These are phyloP conservation scores for Hygrophila difformis DNA, from an alignment of 257 asterid genomes.

Conservation along the genomic window DNA sequence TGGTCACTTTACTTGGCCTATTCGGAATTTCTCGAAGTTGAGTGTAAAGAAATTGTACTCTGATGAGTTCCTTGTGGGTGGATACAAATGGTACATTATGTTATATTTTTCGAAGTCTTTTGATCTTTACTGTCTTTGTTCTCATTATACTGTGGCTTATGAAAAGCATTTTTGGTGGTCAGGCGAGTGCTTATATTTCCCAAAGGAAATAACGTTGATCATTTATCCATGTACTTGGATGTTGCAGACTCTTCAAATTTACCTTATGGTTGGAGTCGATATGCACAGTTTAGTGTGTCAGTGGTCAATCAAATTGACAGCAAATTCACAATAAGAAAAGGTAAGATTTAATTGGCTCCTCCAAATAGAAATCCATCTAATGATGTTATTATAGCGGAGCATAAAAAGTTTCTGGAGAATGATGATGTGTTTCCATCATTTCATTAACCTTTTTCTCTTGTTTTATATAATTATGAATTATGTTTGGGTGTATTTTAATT, in stretches of 20 bases:
- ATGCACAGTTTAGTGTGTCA: constrained; percentile 75
- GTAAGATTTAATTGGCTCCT: constrained; percentile 21
- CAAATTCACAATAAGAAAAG: constrained; percentile 65
- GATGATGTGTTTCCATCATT: not conserved
- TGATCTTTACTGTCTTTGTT: constrained; percentile 9
- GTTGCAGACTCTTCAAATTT: constrained; percentile 60
- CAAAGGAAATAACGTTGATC: constrained; percentile 78
- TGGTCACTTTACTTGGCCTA: constrained; percentile 71
- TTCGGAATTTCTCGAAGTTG: constrained; percentile 62
- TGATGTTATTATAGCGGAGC: constrained; percentile 5
- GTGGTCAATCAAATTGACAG: constrained; percentile 55
- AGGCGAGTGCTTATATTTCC: constrained; percentile 88
- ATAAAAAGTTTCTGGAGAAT: constrained; percentile 3
- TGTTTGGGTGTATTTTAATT: no score
- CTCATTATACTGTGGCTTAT: constrained; percentile 23
- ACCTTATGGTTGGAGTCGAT: constrained; percentile 89
- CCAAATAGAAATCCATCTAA: constrained; percentile 2
- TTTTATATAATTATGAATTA: no score
- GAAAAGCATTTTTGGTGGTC: constrained; percentile 22
- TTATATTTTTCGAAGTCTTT: constrained; percentile 7
- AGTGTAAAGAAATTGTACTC: constrained; percentile 73
- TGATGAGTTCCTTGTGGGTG: constrained; percentile 65
- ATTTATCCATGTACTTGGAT: constrained; percentile 76
- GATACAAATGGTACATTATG: constrained; percentile 61
- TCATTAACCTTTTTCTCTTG: constrained; percentile 2